Evolutionary conservation across 2,329 filamentous ascomycete species (phyloP).

Genomic region (Colletotrichum paranaense): DNA sequence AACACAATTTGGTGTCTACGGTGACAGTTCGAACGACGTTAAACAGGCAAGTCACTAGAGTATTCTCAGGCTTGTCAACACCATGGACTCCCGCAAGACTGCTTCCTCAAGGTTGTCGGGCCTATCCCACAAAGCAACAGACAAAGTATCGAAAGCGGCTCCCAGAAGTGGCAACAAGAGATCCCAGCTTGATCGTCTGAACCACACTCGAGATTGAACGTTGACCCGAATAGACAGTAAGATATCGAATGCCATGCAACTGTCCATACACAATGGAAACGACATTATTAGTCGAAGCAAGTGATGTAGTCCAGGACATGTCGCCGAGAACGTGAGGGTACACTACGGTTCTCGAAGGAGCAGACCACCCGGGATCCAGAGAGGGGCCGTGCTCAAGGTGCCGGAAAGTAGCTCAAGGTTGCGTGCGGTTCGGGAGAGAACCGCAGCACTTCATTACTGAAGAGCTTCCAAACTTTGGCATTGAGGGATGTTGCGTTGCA

Average conservation of each 20-base stretch:
- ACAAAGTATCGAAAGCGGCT: too few relatives aligned
- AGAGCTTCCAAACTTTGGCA: neutral
- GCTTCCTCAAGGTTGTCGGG: neutral
- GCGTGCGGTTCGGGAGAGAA: neutral
- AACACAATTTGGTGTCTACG: neutral
- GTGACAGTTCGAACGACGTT: neutral
- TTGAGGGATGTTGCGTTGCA: neutral
- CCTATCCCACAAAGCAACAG: too few relatives aligned
- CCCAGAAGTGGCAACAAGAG: too few relatives aligned
- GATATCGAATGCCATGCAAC: too few relatives aligned
- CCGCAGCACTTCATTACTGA: too few relatives aligned
- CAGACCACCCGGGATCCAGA: neutral
- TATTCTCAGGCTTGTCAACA: neutral
- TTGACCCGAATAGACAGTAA: too few relatives aligned
- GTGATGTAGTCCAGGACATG: neutral
- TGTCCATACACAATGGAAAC: too few relatives aligned
- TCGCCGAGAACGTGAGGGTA: neutral
- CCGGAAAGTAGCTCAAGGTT: neutral
- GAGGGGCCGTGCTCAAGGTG: slow-evolving; percentile 7
- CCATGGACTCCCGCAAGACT: neutral
- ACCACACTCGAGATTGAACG: too few relatives aligned
- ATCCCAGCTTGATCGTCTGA: too few relatives aligned
- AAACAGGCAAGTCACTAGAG: neutral
- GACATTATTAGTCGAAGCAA: neutral
- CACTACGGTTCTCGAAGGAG: neutral